phyloP scores from a whole-genome alignment of 257 asterid genomes.

The Solanum microdontum region DNA sequence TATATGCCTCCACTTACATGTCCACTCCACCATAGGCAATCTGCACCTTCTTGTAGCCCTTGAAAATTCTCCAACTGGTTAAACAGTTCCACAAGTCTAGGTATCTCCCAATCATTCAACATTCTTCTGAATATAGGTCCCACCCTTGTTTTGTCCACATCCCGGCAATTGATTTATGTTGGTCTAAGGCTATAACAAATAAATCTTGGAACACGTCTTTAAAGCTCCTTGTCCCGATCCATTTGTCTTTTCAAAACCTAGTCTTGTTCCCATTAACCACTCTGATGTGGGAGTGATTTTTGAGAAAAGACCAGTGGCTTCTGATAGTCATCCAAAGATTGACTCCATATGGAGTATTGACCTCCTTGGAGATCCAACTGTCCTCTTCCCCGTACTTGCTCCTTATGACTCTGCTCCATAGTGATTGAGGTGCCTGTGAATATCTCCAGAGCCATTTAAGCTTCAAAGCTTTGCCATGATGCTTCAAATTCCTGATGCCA shows the following conservation, averaged over 20 bases:
- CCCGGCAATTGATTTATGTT: background rate
- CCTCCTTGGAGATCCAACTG: background rate
- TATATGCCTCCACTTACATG: background rate
- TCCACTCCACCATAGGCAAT: background rate
- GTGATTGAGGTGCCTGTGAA: background rate
- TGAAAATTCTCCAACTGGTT: background rate
- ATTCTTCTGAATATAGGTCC: background rate
- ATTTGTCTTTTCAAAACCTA: background rate
- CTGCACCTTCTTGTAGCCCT: background rate
- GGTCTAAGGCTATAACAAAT: background rate
- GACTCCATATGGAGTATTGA: background rate
- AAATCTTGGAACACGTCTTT: background rate
- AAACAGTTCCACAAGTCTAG: background rate
- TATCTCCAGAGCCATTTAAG: background rate
- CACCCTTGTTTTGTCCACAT: background rate
- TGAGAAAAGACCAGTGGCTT: background rate
- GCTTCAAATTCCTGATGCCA: background rate
- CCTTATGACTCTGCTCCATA: background rate
- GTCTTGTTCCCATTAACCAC: background rate
- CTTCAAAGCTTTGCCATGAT: background rate
- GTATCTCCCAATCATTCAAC: background rate
- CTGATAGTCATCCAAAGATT: background rate
- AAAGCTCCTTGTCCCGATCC: background rate
- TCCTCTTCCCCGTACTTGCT: background rate
- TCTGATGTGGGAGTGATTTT: background rate